Conservation (phyloP, 805 yeast genomes). For the Pichia nanzhaoensis region DNA sequence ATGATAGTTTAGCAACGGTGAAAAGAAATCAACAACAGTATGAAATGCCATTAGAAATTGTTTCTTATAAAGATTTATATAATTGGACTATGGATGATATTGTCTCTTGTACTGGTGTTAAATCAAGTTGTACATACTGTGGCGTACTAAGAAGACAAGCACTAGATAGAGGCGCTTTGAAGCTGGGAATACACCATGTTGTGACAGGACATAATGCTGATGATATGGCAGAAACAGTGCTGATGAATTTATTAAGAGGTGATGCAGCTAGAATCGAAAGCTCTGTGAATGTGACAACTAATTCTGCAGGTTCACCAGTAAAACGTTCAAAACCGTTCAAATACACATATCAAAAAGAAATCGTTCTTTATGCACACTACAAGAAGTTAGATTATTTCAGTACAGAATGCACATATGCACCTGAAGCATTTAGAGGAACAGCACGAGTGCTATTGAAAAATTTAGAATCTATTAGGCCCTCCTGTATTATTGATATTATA, state of each 20-base stretch:
- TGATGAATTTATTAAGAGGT: slow-evolving; percentile 94
- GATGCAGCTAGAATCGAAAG: slow-evolving; percentile 88
- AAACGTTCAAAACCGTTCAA: slow-evolving; percentile 94
- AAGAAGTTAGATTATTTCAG: slow-evolving; percentile 92
- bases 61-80: slow-evolving; percentile 82
- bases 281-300: slow-evolving; percentile 80
- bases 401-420: slow-evolving; percentile 97
- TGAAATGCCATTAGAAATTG: slow-evolving; percentile 34
- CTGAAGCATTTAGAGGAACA: slow-evolving; percentile 97
- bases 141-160: slow-evolving; percentile 97
- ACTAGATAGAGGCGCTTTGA: slow-evolving; percentile 89
- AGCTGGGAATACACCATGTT: slow-evolving; percentile 77
- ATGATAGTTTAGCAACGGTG: slow-evolving; percentile 94
- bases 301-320: slow-evolving; percentile 78
- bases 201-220: slow-evolving; percentile 99
- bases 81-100: slow-evolving; percentile 99
- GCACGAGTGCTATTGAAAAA: slow-evolving; percentile 90
- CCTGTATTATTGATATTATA: slow-evolving; percentile 89
- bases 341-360: slow-evolving; percentile 93
- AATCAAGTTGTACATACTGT: slow-evolving; percentile 95
- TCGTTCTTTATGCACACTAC: slow-evolving; percentile 94
- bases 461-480: slow-evolving; percentile 82
- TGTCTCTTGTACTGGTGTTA: slow-evolving; percentile 87
- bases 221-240: slow-evolving; percentile 97
- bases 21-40: slow-evolving; percentile 81